Percentiles rank a stretch among this genome's conserved stretches.
These are phyloP conservation scores for Saccharomycopsis babjevae DNA, from an alignment of 805 yeast genomes.

Conservation along the genomic window DNA sequence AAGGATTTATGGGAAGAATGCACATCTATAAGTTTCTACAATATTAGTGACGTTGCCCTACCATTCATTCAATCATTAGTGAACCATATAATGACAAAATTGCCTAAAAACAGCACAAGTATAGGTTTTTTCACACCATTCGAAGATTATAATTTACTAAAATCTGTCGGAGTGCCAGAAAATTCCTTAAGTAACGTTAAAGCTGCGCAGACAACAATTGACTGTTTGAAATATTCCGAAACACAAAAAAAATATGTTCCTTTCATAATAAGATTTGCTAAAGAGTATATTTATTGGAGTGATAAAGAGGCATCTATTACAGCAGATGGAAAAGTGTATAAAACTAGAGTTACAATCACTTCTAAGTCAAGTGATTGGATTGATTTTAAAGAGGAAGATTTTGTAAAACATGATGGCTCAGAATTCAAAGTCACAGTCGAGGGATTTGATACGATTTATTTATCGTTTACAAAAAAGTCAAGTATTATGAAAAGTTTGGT, in stretches of 20 bases:
- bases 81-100: not conserved
- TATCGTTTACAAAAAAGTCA: conserved; percentile 9
- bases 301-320: conserved; percentile 15
- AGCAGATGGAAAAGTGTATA: conserved; percentile 28
- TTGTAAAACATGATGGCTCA: conserved; percentile 9
- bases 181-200: conserved; percentile 32
- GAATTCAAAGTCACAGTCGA: conserved; percentile 10
- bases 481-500: conserved; percentile 10
- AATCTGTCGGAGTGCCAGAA: conserved; percentile 35
- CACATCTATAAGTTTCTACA: conserved; percentile 3
- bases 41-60: conserved; percentile 2
- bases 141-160: conserved; percentile 35
- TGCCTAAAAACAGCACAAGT: not conserved
- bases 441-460: conserved; percentile 3
- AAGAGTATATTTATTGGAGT: conserved; percentile 22
- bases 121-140: conserved; percentile 10
- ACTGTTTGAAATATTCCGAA: conserved; percentile 42
- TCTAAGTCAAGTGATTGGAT: conserved; percentile 9
- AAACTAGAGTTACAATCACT: conserved; percentile 19
- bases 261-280: conserved; percentile 58
- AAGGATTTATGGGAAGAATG: conserved; percentile 2
- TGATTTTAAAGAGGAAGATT: conserved; percentile 6
- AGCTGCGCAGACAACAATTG: conserved; percentile 32
- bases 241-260: conserved; percentile 43
- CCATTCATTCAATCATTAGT: not conserved